These are phyloP conservation scores for Rhododendron henanense DNA, from an alignment of 148 eudicot species.

Conservation along the genomic window DNA sequence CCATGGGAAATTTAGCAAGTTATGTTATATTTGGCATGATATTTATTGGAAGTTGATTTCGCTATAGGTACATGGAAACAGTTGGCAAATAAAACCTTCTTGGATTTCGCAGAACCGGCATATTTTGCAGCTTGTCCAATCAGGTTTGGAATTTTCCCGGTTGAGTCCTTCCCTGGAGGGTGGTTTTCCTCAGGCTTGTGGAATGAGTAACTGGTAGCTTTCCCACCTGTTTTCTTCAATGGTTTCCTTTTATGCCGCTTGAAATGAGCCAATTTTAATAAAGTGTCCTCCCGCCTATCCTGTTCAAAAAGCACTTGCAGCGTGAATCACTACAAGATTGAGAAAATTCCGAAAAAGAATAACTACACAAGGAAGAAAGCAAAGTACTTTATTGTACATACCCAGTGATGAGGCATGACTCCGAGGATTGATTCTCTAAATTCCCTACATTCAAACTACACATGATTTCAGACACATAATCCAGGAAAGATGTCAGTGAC, in stretches of 20 bases:
- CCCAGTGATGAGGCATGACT: constrained; percentile 98
- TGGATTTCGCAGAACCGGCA: constrained; percentile 78
- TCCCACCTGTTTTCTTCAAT: constrained; percentile 71
- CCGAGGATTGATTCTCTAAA: constrained; percentile 95
- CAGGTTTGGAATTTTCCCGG: constrained; percentile 73
- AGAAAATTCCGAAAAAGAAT: not conserved
- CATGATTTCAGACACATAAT: constrained; percentile 22
- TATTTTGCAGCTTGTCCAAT: constrained; percentile 87
- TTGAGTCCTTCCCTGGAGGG: constrained; percentile 89
- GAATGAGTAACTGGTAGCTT: constrained; percentile 55
- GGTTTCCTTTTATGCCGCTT: constrained; percentile 87
- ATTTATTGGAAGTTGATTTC: not conserved
- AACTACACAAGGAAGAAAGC: not conserved
- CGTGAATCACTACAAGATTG: constrained; percentile 10
- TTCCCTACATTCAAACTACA: constrained; percentile 92
- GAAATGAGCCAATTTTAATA: constrained; percentile 76
- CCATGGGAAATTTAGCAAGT: not conserved
- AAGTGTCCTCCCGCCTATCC: constrained; percentile 96
- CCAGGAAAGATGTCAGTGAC: not conserved
- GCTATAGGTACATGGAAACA: not conserved
- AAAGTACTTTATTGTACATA: constrained; percentile 23
- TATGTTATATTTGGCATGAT: not conserved
- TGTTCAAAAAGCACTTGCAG: constrained; percentile 28
- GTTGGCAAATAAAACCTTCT: constrained; percentile 48
- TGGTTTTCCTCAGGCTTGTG: constrained; percentile 96